Conservation (phyloP, 1,139 yeast species). For the Candida labiduridarum region DNA sequence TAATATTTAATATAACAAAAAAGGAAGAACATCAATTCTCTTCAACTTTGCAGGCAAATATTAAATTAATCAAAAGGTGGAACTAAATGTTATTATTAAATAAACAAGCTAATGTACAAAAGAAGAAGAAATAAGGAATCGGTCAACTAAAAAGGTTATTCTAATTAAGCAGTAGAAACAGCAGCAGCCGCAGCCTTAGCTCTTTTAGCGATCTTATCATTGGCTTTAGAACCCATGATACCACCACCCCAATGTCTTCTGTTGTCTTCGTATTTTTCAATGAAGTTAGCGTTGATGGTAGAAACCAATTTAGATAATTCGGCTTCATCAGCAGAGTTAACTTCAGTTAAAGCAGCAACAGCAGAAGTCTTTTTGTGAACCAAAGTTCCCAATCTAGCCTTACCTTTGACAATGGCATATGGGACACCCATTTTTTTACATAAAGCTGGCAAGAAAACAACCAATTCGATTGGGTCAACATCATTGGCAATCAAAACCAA, state of each 20-base stretch:
- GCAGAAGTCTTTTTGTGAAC: constrained; percentile 97
- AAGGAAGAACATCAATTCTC: not conserved
- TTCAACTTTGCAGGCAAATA: not conserved
- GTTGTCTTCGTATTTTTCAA: constrained; percentile 88
- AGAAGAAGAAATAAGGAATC: not conserved
- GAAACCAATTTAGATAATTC: constrained; percentile 90
- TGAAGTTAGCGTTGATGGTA: constrained; percentile 89
- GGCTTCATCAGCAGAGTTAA: constrained; percentile 89
- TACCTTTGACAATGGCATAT: constrained; percentile 97
- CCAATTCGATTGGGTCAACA: constrained; percentile 98
- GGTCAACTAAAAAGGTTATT: not conserved
- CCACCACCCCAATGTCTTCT: constrained; percentile 99
- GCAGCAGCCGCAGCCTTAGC: constrained; percentile 40
- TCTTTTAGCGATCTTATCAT: constrained; percentile 60
- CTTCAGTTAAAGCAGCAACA: constrained; percentile 96
- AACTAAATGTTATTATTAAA: not conserved
- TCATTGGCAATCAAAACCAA: constrained; percentile 96
- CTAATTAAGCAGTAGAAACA: constrained; percentile 77
- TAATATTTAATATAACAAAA: not conserved
- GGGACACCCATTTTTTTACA: constrained; percentile 99
- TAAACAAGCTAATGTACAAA: not conserved
- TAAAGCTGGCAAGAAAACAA: constrained; percentile 94
- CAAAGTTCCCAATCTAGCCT: constrained; percentile 97
- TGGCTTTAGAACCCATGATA: constrained; percentile 91
- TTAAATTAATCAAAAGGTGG: not conserved